Evolutionary conservation across 257 asterid species (phyloP).

Genomic region (Schizonepeta tenuifolia): DNA sequence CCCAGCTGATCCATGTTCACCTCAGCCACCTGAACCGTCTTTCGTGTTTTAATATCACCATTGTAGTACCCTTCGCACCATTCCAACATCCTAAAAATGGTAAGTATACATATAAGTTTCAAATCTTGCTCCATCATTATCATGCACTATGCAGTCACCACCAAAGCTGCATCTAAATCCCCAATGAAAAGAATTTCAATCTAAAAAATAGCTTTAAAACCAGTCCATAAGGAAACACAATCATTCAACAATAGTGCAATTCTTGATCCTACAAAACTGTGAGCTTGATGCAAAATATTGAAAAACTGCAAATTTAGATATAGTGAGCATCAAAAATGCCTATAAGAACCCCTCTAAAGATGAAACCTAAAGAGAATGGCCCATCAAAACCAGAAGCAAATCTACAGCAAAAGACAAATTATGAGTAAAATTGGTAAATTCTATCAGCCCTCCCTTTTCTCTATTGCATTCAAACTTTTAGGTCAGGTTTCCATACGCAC

Average conservation of each 20-base stretch:
- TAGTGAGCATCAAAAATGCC: constrained; percentile 18
- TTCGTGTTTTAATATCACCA: constrained; percentile 93
- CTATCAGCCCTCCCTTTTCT: not conserved
- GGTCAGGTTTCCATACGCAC: not conserved
- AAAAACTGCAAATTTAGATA: constrained; percentile 10
- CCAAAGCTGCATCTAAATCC: not conserved
- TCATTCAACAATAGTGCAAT: constrained; percentile 11
- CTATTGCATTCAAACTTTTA: not conserved
- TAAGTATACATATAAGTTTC: not conserved
- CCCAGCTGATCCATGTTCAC: constrained; percentile 61
- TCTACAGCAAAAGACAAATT: not conserved
- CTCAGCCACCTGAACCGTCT: constrained; percentile 73
- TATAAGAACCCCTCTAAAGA: constrained; percentile 23
- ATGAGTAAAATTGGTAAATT: not conserved
- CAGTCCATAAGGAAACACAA: constrained; percentile 1
- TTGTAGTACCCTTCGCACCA: constrained; percentile 96
- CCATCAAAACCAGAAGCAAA: constrained; percentile 38
- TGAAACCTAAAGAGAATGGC: constrained; percentile 22
- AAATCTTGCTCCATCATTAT: not conserved
- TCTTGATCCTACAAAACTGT: not conserved
- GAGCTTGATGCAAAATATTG: constrained; percentile 13
- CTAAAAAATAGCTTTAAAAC: not conserved
- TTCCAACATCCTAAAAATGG: constrained; percentile 56
- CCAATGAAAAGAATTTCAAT: not conserved
- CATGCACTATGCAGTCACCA: not conserved